Conservation (phyloP, 768 basidiomycete species). For the Russula compacta region DNA sequence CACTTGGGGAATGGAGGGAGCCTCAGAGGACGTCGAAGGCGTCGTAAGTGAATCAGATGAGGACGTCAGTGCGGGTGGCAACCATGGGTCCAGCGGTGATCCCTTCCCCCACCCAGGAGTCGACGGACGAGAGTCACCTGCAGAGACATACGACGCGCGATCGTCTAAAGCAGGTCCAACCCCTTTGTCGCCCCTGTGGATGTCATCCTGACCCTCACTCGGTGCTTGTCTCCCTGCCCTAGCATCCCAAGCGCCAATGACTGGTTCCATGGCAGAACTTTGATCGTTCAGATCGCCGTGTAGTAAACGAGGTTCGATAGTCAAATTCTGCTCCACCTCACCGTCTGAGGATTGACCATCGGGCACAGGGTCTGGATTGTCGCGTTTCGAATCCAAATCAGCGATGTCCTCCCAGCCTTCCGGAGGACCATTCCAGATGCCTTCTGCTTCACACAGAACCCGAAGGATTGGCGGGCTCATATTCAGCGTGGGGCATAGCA, state of each 20-base stretch:
- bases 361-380: background rate
- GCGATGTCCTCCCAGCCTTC: conserved; percentile 17
- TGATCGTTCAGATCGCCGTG: background rate
- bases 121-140: conserved; percentile 13
- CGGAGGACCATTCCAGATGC: conserved; percentile 45
- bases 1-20: conserved; percentile 6
- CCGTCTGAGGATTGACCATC: background rate
- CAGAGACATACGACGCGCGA: conserved; percentile 10
- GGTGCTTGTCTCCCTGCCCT: background rate
- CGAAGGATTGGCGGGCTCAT: conserved; percentile 69
- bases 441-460: conserved; percentile 61
- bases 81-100: conserved; percentile 13
- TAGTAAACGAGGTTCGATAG: background rate
- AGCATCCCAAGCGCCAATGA: background rate
- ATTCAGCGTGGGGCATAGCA: conserved; percentile 80
- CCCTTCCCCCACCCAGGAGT: conserved; percentile 15
- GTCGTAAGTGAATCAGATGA: conserved; percentile 19
- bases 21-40: conserved; percentile 18
- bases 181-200: background rate
- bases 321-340: background rate
- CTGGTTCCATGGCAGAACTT: conserved; percentile 1
- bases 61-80: conserved; percentile 13
- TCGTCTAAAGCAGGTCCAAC: conserved; percentile 2
- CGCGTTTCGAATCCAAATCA: background rate
- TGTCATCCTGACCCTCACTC: background rate